Conservation (phyloP, 1,284 basidiomycete genomes). For the Lentinula novae-zelandiae region DNA sequence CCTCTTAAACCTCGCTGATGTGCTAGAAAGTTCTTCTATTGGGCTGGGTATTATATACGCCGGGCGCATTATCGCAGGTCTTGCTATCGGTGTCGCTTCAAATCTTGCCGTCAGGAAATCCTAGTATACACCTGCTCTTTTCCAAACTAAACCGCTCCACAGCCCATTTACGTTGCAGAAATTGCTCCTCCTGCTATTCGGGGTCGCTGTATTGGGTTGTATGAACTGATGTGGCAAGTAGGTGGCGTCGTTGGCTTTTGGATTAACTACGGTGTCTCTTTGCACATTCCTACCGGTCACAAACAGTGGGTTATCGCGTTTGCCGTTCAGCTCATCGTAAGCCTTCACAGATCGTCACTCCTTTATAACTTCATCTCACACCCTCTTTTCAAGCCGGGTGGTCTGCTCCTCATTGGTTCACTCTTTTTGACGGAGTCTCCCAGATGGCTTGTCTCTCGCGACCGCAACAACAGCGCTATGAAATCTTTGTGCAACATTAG, state of each 20-base stretch:
- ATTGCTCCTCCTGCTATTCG: conserved; percentile 42
- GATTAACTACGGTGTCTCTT: conserved; percentile 42
- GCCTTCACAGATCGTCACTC: neutral
- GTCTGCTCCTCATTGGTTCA: conserved; percentile 36
- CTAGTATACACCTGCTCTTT: neutral
- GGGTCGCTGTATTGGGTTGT: conserved; percentile 45
- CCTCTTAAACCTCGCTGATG: neutral
- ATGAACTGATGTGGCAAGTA: conserved; percentile 40
- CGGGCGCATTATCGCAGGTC: conserved; percentile 30
- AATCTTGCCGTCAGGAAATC: conserved; percentile 25
- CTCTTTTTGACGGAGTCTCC: conserved; percentile 47
- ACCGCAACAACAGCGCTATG: conserved; percentile 33
- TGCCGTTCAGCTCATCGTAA: conserved; percentile 42
- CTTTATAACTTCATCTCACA: too few species aligned
- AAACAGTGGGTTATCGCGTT: neutral
- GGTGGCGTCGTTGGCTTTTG: conserved; percentile 30
- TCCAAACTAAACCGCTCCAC: neutral
- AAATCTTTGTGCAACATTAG: conserved; percentile 37
- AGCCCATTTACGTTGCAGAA: conserved; percentile 39
- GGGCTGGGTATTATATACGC: conserved; percentile 32
- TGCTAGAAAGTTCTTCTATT: conserved; percentile 20
- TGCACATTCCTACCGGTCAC: neutral
- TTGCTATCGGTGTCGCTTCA: conserved; percentile 32
- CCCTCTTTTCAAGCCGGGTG: conserved; percentile 31
- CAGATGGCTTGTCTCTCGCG: conserved; percentile 43